Evolutionary conservation across 805 yeast species (phyloP), one percentile per base, ranked within the genome.

Genomic region (Hanseniaspora lachancei): DNA sequence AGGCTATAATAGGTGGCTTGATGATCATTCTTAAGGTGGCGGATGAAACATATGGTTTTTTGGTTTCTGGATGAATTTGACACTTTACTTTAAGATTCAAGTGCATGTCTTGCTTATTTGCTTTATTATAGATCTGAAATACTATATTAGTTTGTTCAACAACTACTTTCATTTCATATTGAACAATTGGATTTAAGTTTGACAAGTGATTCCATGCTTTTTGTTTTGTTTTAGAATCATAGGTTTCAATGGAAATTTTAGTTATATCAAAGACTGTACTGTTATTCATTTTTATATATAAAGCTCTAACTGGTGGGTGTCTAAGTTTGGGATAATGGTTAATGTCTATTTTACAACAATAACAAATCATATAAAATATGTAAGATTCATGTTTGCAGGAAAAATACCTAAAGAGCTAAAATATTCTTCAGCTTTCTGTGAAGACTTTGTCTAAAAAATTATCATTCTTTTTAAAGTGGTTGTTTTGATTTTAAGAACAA

Each of bases 201-300:
- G 56, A 53, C 3, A 53, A 32, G 18, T 53, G 56, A 18, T 46
- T 46, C 56, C 56, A 53, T 27, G 18, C 20, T 53, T 46, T 53
- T 2, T 16, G 29, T 36, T 53, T 46, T 18, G 39, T 38, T 18
- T 15, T 21, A 3, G 46, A 2, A 32, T 53, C 47, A 29, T 53
- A 53, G 1, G 20, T 6, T 39, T 53, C 56, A 18, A 53, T 16
- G 8, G 56, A 53, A n/a, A 53, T 16, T 18, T 53, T 53, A 15
- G 47, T 18, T 1, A 53, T 32, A n/a, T 46, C 43, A 44, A 35
- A 46, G 3, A 46, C 49, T 5, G 49, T 34, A n/a, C n/a, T 20
- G 18, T 34, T 46, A 27, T 20, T 32, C 49, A 46, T 46, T 41
- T 27, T 41, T 38, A n/a, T n/a, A 15, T 16, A 38, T 2, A n/a